Base-by-base conservation (phyloP, 2,329 filamentous ascomycete species). In the Calonectria ilicicola region DNA sequence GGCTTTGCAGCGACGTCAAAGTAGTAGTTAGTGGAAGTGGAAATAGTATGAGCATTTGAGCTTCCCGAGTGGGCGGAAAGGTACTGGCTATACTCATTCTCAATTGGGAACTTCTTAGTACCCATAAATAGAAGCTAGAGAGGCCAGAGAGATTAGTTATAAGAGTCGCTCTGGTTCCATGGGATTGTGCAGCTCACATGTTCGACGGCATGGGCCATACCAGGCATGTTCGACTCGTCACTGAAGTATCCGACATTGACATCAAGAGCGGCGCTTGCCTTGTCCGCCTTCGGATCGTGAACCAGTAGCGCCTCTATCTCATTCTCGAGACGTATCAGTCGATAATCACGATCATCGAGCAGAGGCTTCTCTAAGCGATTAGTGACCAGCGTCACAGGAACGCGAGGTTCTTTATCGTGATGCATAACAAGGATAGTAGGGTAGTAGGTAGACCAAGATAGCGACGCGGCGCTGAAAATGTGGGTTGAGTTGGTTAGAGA, bases 171-270 rank as follows among this genome's bases (percentile, higher is more conserved):
- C 14, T 53, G 27, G 35, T 60, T 60, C 58, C n/a, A 58, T 74
- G 63, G 38, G 64, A 32, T 9, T 70, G 49, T 56, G 64, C 53
- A 58, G 27, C 85, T 83, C 86, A 91, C 90, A 89, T 98, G 96
- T 87, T 98, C 96, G 67, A 98, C 95, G 8, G 95, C 96, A 86
- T 98, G 97, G 65, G 96, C 96, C 91, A 98, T 96, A 72, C 97
- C 95, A 17, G 95, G 96, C 91, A 98, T 95, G 79, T 95, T 94
- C 76, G 93, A 91, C 76, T 94, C 92, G 81, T 99, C 97, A 81
- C 94, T 97, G 86, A 98, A 98, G 84, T 95, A 97, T 74, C 97
- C 97, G 42, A 98, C 96, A 83, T 98, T 96, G 81, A 98, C 96
- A 82, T 98, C 97, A 81, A 98, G 92, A 64, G 96, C 94, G 12